Evolutionary conservation across 2,329 filamentous ascomycete species (phyloP).

Genomic region (Penicillium brevicompactum): DNA sequence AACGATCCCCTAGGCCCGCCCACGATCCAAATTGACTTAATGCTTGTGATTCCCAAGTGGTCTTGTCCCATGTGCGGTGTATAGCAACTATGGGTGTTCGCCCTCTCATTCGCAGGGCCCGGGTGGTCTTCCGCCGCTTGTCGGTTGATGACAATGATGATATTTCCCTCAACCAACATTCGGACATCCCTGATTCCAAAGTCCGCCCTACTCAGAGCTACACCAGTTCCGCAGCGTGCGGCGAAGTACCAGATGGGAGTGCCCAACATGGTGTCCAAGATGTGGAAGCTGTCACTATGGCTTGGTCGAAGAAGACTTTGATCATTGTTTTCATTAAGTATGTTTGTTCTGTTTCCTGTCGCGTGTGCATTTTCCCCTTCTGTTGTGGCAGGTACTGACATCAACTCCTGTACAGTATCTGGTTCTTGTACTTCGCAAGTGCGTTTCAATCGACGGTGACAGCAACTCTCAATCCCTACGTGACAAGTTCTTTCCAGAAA

Average conservation of each 20-base stretch:
- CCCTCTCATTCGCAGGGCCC: neutral
- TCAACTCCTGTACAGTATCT: slow-evolving; percentile 26
- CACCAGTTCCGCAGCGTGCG: neutral
- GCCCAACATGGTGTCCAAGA: slow-evolving; percentile 44
- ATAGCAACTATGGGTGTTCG: neutral
- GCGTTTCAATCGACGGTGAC: slow-evolving; percentile 35
- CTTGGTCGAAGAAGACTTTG: slow-evolving; percentile 42
- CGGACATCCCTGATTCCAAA: neutral
- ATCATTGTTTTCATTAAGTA: slow-evolving; percentile 4
- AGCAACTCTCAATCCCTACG: slow-evolving; percentile 44
- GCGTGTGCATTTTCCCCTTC: neutral
- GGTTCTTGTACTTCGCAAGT: slow-evolving; percentile 39
- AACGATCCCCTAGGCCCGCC: neutral
- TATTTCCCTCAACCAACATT: neutral
- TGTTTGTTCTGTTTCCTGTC: neutral
- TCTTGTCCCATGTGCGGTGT: neutral
- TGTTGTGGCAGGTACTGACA: neutral
- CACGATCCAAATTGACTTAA: neutral
- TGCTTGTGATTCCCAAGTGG: neutral
- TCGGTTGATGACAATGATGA: neutral
- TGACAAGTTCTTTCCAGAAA: slow-evolving; percentile 51
- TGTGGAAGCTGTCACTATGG: slow-evolving; percentile 47
- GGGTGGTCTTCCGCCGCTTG: slow-evolving; percentile 1
- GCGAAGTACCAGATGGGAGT: slow-evolving; percentile 1
- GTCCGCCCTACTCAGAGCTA: neutral